Conservation (phyloP, 2,329 filamentous ascomycete species). For the Aspergillus caelatus region DNA sequence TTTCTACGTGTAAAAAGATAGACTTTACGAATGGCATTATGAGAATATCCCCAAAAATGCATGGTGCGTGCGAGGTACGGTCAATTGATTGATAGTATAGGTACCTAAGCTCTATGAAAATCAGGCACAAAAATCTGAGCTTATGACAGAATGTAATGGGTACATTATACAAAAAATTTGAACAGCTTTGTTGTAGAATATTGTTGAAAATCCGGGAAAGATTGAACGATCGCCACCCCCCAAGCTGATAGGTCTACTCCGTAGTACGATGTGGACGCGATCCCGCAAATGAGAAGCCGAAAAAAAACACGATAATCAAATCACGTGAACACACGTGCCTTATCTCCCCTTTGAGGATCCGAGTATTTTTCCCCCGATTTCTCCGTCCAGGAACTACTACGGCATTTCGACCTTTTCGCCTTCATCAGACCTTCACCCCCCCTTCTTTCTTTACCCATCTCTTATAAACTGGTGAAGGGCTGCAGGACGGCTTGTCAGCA, state of each 20-base stretch:
- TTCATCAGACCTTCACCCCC: conserved; percentile 19
- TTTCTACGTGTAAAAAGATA: neutral
- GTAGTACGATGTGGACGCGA: neutral
- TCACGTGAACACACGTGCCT: conserved; percentile 24
- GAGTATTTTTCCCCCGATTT: conserved; percentile 19
- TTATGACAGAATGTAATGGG: neutral
- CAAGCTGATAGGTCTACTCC: neutral
- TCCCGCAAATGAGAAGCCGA: conserved; percentile 5
- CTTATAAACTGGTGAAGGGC: conserved; percentile 26
- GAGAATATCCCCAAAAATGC: neutral
- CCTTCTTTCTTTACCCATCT: conserved; percentile 21
- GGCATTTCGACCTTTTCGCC: conserved; percentile 16
- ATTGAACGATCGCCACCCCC: neutral
- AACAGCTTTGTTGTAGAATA: neutral
- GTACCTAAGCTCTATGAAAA: no score
- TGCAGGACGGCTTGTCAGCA: conserved; percentile 29
- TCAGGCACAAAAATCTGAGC: neutral
- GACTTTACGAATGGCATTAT: neutral
- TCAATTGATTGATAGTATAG: neutral
- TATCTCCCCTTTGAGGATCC: conserved; percentile 10
- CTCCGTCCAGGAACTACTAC: conserved; percentile 15
- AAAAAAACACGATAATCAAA: neutral
- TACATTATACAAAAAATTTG: neutral
- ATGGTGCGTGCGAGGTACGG: neutral
- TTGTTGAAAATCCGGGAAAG: neutral